A percentile compares a stretch with the other conserved stretches of the same genome.
phyloP scores from a whole-genome alignment of 306 rosid species.

The Bauhinia variegata region DNA sequence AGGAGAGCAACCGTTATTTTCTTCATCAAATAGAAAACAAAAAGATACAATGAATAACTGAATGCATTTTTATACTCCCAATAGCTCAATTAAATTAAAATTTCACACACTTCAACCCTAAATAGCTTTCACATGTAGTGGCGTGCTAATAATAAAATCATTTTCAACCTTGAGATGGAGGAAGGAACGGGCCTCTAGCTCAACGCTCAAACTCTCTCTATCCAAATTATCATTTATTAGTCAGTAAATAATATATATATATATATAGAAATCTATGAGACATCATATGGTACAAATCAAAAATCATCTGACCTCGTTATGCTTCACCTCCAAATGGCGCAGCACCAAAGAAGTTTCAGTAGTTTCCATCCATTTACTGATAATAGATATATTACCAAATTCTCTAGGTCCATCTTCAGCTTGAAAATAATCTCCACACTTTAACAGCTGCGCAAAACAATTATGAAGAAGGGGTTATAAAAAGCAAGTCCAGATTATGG shows the following conservation, averaged over 20 bases:
- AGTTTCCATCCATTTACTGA: conserved; percentile 66
- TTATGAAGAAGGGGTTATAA: too few relatives aligned
- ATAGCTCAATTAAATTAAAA: too few relatives aligned
- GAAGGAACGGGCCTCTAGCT: not conserved
- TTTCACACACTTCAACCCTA: too few relatives aligned
- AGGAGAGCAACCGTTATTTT: conserved; percentile 17
- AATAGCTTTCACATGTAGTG: too few relatives aligned
- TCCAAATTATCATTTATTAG: not conserved
- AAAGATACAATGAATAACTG: too few relatives aligned
- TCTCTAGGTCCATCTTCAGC: conserved; percentile 91
- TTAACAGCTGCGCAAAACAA: conserved; percentile 50
- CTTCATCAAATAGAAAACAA: not conserved
- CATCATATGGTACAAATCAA: not conserved
- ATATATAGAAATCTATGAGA: not conserved
- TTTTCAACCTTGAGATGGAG: too few relatives aligned
- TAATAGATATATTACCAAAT: conserved; percentile 69
- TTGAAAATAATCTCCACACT: conserved; percentile 93
- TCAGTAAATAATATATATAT: conserved; percentile 10
- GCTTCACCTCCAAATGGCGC: conserved; percentile 75
- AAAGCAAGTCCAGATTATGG: not conserved
- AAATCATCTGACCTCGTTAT: conserved; percentile 62
- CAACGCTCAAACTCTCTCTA: not conserved
- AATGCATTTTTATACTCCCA: too few relatives aligned
- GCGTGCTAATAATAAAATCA: too few relatives aligned
- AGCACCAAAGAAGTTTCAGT: conserved; percentile 65